Percentiles rank a stretch among this genome's conserved stretches.
These are phyloP conservation scores for Cladosporium sp. DNA, from an alignment of 2,329 filamentous ascomycete species.

Conservation along the genomic window DNA sequence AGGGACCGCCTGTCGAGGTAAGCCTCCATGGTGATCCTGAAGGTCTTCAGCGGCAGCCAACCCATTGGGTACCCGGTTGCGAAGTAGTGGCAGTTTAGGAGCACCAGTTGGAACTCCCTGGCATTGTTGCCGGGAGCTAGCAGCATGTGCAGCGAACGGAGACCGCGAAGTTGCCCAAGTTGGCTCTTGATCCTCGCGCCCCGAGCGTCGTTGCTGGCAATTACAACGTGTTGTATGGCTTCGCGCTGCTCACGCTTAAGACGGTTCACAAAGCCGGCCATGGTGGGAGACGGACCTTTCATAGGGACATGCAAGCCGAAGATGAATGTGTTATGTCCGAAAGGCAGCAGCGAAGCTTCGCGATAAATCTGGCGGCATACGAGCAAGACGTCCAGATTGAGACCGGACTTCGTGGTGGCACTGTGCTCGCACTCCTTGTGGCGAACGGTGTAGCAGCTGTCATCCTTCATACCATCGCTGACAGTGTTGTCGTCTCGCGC, in stretches of 20 bases:
- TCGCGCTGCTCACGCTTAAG: neutral
- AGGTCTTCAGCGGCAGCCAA: neutral
- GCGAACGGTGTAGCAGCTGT: neutral
- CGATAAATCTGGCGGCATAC: conserved; percentile 18
- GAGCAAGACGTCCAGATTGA: conserved; percentile 8
- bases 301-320: neutral
- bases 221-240: neutral
- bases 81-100: neutral
- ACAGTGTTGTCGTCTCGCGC: neutral
- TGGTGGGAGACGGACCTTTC: neutral
- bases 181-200: neutral
- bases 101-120: neutral
- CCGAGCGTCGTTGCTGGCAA: neutral
- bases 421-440: neutral
- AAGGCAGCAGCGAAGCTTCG: conserved; percentile 21
- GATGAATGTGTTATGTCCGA: conserved; percentile 16
- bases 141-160: neutral
- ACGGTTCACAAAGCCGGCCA: neutral
- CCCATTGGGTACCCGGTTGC: neutral
- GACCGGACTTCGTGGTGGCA: neutral
- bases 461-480: neutral
- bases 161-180: neutral
- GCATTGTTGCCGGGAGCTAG: neutral
- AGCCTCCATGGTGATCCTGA: neutral
- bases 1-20: neutral